Evolutionary conservation across 176 grass and related monocot genomes (phyloP), one percentile per base, ranked within the genome.

Genomic region (Triticum urartu): DNA sequence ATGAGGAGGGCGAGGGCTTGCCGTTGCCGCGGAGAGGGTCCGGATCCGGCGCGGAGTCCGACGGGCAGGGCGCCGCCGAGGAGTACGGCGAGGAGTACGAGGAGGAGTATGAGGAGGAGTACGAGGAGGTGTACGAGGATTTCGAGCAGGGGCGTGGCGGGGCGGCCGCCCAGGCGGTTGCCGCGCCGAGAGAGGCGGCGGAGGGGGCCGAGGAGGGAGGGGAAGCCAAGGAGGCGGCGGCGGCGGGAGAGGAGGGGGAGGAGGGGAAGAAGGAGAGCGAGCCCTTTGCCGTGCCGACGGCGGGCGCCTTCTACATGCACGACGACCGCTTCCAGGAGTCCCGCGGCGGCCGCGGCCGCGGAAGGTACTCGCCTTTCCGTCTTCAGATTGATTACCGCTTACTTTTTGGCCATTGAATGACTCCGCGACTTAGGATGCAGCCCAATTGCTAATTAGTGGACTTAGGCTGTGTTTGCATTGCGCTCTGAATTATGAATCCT

Each of bases 261-360:
- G 87, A 85, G 48, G 91, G 87, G 67, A 91, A 91, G 92, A 92
- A 94, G 80, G 90, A 88, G 88, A 94, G 82, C 21, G 97, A 99
- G 54, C 94, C 97, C n/a, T 99, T 83, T 38, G 89, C 97, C 18
- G 97, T 99, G 72, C 97, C 97, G 7, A 99, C 97, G 21, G 78
- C 87, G 4, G 97, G 97, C 56, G 90, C 97, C 7, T 99, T 99
- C 90, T 99, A 99, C 92, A 99, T 99, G 97, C 97, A 99, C 86
- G 97, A 99, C 56, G 97, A 99, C 79, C 94, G 97, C 14, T 96
- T 96, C 82, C 97, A 99, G 79, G 97, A 99, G 82, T 92, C 87
- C 58, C 84, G 86, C 21, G 88, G 86, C 25, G 88, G 86, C 1
- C 84, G 94, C 17, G 89, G 86, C 4, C 90, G 94, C 5, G 91